Conservation (phyloP, 768 basidiomycete species). For the Pulveroboletus frians region DNA sequence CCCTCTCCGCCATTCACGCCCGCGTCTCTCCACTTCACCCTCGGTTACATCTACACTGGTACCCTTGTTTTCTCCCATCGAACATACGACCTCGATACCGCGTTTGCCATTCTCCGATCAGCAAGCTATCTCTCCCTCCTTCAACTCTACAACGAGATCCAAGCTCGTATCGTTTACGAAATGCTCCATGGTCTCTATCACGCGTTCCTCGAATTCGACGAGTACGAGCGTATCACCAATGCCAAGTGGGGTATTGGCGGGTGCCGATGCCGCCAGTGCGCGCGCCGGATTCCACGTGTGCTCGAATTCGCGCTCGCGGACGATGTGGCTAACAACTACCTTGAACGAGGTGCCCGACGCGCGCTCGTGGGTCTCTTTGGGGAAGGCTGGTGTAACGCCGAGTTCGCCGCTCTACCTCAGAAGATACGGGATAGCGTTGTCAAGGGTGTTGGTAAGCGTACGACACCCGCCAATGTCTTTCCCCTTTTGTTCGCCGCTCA, state of each 20-base stretch:
- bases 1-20: conserved; percentile 95
- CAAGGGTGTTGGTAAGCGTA: conserved; percentile 67
- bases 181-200: conserved; percentile 90
- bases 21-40: conserved; percentile 87
- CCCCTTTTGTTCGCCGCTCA: conserved; percentile 64
- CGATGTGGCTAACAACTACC: conserved; percentile 68
- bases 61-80: conserved; percentile 90
- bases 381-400: conserved; percentile 80
- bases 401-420: conserved; percentile 67
- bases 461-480: conserved; percentile 64
- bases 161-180: conserved; percentile 78
- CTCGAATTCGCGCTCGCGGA: conserved; percentile 74
- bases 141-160: conserved; percentile 71
- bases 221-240: conserved; percentile 68
- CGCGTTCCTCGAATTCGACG: conserved; percentile 72
- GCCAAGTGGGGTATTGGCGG: conserved; percentile 81
- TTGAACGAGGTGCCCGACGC: conserved; percentile 67
- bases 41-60: conserved; percentile 93
- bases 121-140: conserved; percentile 75
- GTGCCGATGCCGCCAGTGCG: conserved; percentile 80
- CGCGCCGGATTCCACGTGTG: conserved; percentile 72
- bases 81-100: conserved; percentile 87
- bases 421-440: conserved; percentile 64
- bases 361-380: conserved; percentile 83
- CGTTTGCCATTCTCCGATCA: conserved; percentile 82